Percentiles rank a stretch among this genome's conserved stretches.
Evolutionary conservation across 2,329 filamentous ascomycete genomes (phyloP).

Genomic region (Colletotrichum sp.): DNA sequence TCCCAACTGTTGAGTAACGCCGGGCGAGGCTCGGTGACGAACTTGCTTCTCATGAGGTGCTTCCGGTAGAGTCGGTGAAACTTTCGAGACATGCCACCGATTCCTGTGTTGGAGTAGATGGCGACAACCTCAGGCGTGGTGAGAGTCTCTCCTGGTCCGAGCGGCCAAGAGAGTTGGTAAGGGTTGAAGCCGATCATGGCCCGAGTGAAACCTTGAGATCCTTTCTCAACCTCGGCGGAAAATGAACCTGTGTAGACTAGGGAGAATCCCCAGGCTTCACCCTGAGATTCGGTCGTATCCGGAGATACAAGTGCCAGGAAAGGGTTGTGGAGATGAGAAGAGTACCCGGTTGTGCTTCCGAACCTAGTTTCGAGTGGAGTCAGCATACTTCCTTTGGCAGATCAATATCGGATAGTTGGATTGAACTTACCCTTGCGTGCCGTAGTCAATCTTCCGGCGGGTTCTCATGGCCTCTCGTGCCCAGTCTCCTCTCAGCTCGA

Average conservation of each 20-base stretch:
- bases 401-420: too few species aligned
- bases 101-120: constrained; percentile 62
- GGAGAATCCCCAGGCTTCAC: constrained; percentile 69
- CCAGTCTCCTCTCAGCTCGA: constrained; percentile 69
- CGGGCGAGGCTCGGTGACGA: constrained; percentile 56
- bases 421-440: constrained; percentile 57
- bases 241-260: constrained; percentile 71
- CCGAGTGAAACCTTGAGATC: constrained; percentile 65
- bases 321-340: constrained; percentile 69
- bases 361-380: constrained; percentile 48
- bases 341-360: constrained; percentile 65
- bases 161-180: constrained; percentile 62
- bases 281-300: constrained; percentile 62
- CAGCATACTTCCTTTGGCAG: not conserved
- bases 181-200: constrained; percentile 67
- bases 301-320: constrained; percentile 64
- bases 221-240: constrained; percentile 64
- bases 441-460: constrained; percentile 60
- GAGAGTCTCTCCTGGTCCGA: constrained; percentile 61
- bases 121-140: constrained; percentile 67
- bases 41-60: constrained; percentile 63
- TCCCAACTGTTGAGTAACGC: constrained; percentile 71
- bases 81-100: constrained; percentile 67
- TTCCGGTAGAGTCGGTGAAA: constrained; percentile 67
- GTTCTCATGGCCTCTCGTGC: constrained; percentile 60